A percentile compares a stretch with the other conserved stretches of the same genome.
phyloP scores from a whole-genome alignment of 148 eudicot genomes.

The Cornus kousa region DNA sequence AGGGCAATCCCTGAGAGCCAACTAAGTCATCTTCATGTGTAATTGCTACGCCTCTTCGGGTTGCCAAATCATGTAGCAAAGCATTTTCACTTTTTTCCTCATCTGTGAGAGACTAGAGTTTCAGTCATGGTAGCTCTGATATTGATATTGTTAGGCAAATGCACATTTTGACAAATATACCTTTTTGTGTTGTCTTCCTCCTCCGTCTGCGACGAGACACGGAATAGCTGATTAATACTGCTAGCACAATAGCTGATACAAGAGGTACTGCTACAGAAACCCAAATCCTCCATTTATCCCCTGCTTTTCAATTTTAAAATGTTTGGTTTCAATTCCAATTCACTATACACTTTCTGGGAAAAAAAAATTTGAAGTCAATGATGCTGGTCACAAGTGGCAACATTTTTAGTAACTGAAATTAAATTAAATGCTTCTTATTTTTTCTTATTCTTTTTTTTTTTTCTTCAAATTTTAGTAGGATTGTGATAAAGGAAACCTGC shows the following conservation, averaged over 20 bases:
- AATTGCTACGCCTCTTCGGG: slow-evolving; percentile 1
- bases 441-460: too few relatives aligned
- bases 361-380: too few relatives aligned
- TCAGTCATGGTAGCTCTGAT: too few relatives aligned
- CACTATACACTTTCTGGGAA: too few relatives aligned
- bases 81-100: slow-evolving; percentile 10
- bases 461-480: too few relatives aligned
- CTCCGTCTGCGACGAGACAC: neutral
- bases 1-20: slow-evolving; percentile 22
- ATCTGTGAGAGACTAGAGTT: slow-evolving; percentile 5
- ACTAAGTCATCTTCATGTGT: slow-evolving; percentile 14
- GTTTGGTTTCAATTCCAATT: too few relatives aligned
- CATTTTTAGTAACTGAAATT: too few relatives aligned
- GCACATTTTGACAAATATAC: neutral
- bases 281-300: slow-evolving; percentile 8
- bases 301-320: neutral
- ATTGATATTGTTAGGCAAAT: neutral
- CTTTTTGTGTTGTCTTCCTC: slow-evolving; percentile 2
- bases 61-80: slow-evolving; percentile 1
- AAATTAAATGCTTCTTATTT: too few relatives aligned
- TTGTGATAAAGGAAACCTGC: too few relatives aligned
- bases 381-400: too few relatives aligned
- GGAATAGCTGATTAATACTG: slow-evolving; percentile 8
- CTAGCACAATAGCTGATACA: neutral
- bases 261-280: slow-evolving; percentile 3